Conservation (phyloP, 108 stramenopile species). For the Thalassiosira profunda region DNA sequence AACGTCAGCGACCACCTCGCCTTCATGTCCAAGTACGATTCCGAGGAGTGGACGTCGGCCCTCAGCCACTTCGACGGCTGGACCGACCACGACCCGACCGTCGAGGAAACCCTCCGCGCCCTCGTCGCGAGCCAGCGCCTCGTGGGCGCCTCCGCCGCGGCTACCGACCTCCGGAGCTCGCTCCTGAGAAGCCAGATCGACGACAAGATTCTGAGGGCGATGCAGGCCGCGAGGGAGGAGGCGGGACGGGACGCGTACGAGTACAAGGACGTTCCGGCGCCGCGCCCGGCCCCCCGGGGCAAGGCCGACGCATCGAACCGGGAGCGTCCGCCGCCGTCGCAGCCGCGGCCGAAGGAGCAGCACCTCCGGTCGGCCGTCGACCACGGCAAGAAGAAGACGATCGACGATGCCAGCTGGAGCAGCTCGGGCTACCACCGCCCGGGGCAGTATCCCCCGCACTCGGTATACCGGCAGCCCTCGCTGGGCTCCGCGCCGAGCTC, state of each 20-base stretch:
- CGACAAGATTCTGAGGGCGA: slow-evolving; percentile 74
- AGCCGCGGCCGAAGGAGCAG: slow-evolving; percentile 2
- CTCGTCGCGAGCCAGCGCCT: slow-evolving; percentile 62
- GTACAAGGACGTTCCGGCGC: slow-evolving; percentile 16
- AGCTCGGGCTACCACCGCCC: no score
- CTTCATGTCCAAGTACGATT: slow-evolving; percentile 80
- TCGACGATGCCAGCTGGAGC: slow-evolving; percentile 5
- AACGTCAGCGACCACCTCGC: slow-evolving; percentile 91
- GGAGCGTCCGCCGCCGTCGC: neutral
- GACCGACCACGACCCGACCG: slow-evolving; percentile 50
- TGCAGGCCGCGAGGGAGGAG: slow-evolving; percentile 69
- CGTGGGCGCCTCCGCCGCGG: slow-evolving; percentile 47
- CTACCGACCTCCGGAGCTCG: slow-evolving; percentile 74
- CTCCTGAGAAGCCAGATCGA: slow-evolving; percentile 79
- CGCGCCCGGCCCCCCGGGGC: no score
- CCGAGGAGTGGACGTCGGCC: slow-evolving; percentile 84
- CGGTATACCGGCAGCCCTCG: no score
- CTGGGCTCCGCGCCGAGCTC: no score
- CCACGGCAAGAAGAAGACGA: slow-evolving; percentile 13
- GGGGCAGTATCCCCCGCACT: no score
- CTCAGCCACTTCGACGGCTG: slow-evolving; percentile 78
- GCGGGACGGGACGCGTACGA: slow-evolving; percentile 44
- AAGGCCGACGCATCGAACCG: no score
- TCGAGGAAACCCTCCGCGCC: slow-evolving; percentile 45
- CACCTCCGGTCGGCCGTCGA: slow-evolving; percentile 5